These are phyloP conservation scores for Plasmodium sp. DNA, from an alignment of 169 alveolate species.

Conservation along the genomic window DNA sequence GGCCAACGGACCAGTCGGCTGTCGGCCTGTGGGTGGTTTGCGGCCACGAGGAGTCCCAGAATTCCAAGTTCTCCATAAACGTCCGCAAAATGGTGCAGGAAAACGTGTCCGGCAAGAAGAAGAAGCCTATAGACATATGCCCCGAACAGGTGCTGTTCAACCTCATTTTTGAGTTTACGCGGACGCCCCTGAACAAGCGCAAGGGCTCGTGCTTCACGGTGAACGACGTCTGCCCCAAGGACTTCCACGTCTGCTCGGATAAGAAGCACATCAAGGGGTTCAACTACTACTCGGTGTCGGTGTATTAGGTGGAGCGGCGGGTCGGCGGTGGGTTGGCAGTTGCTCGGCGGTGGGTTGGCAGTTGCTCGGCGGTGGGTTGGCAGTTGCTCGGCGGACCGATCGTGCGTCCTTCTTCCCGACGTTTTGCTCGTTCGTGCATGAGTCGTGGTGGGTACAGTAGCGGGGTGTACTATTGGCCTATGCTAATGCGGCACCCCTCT, in stretches of 20 bases:
- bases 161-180: constrained; percentile 58
- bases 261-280: constrained; percentile 12
- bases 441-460: background rate
- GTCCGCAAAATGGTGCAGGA: constrained; percentile 42
- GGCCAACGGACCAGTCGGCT: constrained; percentile 45
- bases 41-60: constrained; percentile 68
- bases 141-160: constrained; percentile 29
- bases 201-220: constrained; percentile 34
- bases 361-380: no score
- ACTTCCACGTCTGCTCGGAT: constrained; percentile 55
- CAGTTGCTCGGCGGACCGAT: background rate
- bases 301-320: constrained; percentile 2
- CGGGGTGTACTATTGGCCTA: background rate
- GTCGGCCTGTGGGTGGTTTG: constrained; percentile 71
- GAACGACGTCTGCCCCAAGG: constrained; percentile 31
- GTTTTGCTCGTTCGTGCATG: background rate
- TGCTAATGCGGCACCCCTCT: background rate
- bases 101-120: constrained; percentile 62
- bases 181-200: constrained; percentile 27
- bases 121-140: constrained; percentile 34
- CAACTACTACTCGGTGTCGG: constrained; percentile 58
- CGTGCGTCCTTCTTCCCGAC: background rate
- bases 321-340: background rate
- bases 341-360: background rate
- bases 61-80: constrained; percentile 49